phyloP scores from a whole-genome alignment of 306 rosid genomes.

The Herpetospermum pedunculosum region DNA sequence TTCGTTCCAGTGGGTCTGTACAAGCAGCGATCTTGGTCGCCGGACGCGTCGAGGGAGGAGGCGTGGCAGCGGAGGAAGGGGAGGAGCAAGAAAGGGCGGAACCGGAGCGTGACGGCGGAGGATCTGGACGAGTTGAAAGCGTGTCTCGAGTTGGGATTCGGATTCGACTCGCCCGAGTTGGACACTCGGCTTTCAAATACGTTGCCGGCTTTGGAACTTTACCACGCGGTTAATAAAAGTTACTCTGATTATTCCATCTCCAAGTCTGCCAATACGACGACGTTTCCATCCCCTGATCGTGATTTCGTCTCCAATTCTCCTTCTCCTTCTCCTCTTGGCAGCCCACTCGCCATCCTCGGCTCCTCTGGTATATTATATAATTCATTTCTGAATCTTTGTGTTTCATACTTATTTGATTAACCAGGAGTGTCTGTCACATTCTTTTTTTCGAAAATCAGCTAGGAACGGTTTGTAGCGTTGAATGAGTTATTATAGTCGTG shows the following conservation, averaged over 20 bases:
- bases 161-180: constrained; percentile 46
- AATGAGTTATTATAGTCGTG: too few species aligned
- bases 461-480: too few species aligned
- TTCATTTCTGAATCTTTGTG: neutral
- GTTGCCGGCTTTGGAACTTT: constrained; percentile 51
- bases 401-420: too few species aligned
- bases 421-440: too few species aligned
- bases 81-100: neutral
- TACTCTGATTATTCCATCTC: constrained; percentile 20
- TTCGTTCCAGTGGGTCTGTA: constrained; percentile 14
- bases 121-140: constrained; percentile 66
- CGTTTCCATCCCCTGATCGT: constrained; percentile 18
- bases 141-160: constrained; percentile 66
- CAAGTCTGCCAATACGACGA: neutral
- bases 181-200: constrained; percentile 40
- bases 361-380: constrained; percentile 26
- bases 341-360: constrained; percentile 22
- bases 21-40: constrained; percentile 66
- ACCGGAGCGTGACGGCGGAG: constrained; percentile 52
- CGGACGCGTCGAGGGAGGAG: constrained; percentile 56
- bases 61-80: constrained; percentile 57
- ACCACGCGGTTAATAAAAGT: constrained; percentile 40
- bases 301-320: constrained; percentile 11
- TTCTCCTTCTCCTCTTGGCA: constrained; percentile 12
- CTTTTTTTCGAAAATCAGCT: too few species aligned